Conservation (phyloP, 2,329 filamentous ascomycete genomes). For the Colletotrichum godetiae region DNA sequence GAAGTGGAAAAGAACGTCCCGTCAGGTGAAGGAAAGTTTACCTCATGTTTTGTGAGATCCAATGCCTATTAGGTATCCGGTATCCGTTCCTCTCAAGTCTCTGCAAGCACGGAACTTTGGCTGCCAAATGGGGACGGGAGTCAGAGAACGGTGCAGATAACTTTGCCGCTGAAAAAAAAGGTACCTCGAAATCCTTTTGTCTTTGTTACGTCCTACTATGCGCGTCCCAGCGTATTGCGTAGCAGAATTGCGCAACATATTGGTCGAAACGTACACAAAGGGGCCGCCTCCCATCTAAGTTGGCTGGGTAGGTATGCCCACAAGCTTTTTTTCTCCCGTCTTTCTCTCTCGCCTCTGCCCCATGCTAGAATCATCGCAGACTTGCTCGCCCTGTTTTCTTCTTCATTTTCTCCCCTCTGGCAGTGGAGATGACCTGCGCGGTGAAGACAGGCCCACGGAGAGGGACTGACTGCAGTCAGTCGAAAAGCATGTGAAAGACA, state of each 20-base stretch:
- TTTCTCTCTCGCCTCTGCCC: background rate
- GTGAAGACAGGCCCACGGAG: background rate
- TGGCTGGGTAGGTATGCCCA: background rate
- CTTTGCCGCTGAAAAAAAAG: too few species aligned
- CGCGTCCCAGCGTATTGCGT: background rate
- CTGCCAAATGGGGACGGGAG: background rate
- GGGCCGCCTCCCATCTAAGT: background rate
- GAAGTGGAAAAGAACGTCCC: background rate
- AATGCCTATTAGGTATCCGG: too few species aligned
- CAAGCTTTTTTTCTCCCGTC: background rate
- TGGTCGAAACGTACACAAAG: slow-evolving; percentile 11
- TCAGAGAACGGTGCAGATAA: background rate
- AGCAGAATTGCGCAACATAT: background rate
- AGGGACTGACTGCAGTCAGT: background rate
- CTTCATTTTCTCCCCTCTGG: background rate
- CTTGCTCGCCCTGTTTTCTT: background rate
- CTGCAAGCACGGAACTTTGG: background rate
- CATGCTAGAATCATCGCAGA: background rate
- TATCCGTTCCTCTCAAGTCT: background rate
- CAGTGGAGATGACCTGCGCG: background rate
- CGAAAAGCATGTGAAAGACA: slow-evolving; percentile 32
- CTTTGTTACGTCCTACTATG: slow-evolving; percentile 2
- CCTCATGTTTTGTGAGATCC: background rate
- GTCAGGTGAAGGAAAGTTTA: slow-evolving; percentile 8
- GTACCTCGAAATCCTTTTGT: background rate